Percentiles rank a stretch among this genome's conserved stretches.
phyloP scores from a whole-genome alignment of 75 land plant species.

The Larix kaempferi region DNA sequence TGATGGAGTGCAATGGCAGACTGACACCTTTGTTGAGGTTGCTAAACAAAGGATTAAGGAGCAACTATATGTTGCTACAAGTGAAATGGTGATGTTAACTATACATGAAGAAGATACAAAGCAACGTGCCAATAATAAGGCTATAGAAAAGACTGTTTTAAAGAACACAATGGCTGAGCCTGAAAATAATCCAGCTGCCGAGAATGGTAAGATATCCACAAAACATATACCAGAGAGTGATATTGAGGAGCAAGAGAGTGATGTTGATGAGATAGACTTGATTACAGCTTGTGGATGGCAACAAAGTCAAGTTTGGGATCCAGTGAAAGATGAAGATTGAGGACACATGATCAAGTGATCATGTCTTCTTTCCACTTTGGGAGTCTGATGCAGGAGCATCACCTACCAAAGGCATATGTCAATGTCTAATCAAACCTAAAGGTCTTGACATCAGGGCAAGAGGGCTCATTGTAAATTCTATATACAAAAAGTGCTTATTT shows the following conservation, averaged over 20 bases:
- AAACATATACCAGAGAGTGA: background rate
- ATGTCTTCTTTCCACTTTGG: no score
- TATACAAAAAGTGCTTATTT: no score
- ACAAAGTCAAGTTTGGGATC: no score
- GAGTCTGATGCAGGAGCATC: no score
- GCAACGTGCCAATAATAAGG: constrained; percentile 17
- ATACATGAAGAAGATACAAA: constrained; percentile 27
- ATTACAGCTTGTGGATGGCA: no score
- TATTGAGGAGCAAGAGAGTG: constrained; percentile 8
- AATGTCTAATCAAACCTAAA: no score
- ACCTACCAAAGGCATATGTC: no score
- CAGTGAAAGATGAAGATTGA: no score
- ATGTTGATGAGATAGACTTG: background rate
- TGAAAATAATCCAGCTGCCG: constrained; percentile 6
- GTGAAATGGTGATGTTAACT: constrained; percentile 92
- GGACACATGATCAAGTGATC: no score
- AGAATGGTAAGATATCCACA: constrained; percentile 5
- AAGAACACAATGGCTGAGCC: constrained; percentile 14
- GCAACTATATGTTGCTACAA: constrained; percentile 85
- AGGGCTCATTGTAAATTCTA: no score
- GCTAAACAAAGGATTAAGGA: constrained; percentile 81
- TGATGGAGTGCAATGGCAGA: constrained; percentile 94
- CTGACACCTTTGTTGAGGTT: constrained; percentile 90
- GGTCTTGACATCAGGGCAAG: no score
- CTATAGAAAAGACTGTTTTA: constrained; percentile 12